Percentiles rank a stretch among this genome's conserved stretches.
Conservation (phyloP, 1,284 basidiomycete species). For the Jaminaea rosea region DNA sequence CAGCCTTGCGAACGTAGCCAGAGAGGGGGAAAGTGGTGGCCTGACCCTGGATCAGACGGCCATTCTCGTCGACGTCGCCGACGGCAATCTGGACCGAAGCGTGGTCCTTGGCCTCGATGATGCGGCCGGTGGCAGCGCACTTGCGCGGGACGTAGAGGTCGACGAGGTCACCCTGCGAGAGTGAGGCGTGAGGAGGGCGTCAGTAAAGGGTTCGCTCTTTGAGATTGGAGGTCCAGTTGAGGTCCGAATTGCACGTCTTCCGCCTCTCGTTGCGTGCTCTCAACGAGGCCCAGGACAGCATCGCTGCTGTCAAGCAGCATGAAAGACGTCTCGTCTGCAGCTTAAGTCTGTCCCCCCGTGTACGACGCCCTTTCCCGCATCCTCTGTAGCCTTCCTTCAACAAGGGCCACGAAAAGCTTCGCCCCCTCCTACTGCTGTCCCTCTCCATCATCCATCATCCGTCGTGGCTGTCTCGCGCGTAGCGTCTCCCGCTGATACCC, state of each 20-base stretch:
- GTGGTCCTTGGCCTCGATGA: constrained; percentile 98
- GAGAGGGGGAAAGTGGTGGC: constrained; percentile 88
- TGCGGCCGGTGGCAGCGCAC: constrained; percentile 69
- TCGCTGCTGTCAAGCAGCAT: too few species aligned
- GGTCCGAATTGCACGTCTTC: not conserved
- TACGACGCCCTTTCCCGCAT: not conserved
- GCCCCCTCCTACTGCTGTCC: not conserved
- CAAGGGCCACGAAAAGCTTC: not conserved
- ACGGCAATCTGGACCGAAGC: constrained; percentile 94
- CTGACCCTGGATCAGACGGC: constrained; percentile 70
- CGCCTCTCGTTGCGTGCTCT: not conserved
- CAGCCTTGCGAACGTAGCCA: constrained; percentile 86
- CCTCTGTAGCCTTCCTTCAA: not conserved
- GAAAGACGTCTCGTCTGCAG: too few species aligned
- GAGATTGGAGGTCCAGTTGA: not conserved
- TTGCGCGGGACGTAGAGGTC: constrained; percentile 99
- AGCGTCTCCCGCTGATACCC: constrained; percentile 2
- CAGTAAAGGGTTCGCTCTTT: not conserved
- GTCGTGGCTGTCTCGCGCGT: not conserved
- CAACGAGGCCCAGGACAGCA: too few species aligned
- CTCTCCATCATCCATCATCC: not conserved
- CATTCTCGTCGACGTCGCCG: constrained; percentile 86
- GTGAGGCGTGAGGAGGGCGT: not conserved
- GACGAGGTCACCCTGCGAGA: constrained; percentile 82
- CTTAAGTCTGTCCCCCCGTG: not conserved